Percentiles rank a stretch among this genome's conserved stretches.
Evolutionary conservation across 2,329 filamentous ascomycete species (phyloP).

Genomic region (Colletotrichum viniferum): DNA sequence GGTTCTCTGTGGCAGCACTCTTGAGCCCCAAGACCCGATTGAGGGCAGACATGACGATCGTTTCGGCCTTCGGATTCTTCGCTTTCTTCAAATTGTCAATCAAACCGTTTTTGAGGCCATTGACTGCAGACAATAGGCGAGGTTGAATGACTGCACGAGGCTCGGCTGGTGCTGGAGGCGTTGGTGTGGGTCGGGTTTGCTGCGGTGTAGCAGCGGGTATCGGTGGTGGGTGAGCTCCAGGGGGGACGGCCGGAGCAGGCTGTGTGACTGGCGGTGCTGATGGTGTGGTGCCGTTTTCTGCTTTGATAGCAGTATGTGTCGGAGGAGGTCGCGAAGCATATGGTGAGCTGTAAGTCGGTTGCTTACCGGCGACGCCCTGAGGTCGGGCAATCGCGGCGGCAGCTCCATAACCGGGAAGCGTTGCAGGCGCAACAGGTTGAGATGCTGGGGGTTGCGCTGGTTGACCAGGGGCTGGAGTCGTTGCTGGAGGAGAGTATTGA

Average conservation of each 20-base stretch:
- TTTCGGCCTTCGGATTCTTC: conserved; percentile 45
- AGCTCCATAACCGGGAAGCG: conserved; percentile 28
- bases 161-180: conserved; percentile 14
- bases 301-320: conserved; percentile 20
- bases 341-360: conserved; percentile 33
- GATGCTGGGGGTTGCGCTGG: conserved; percentile 25
- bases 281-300: conserved; percentile 20
- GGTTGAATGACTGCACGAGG: conserved; percentile 47
- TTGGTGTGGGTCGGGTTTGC: conserved; percentile 18
- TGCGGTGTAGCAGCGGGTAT: conserved; percentile 12
- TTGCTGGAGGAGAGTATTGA: conserved; percentile 20
- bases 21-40: conserved; percentile 56
- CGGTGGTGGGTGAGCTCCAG: conserved; percentile 11
- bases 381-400: conserved; percentile 22
- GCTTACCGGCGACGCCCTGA: conserved; percentile 25
- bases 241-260: conserved; percentile 8
- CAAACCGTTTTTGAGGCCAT: conserved; percentile 51
- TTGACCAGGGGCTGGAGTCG: conserved; percentile 18
- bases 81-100: conserved; percentile 49
- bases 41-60: conserved; percentile 56
- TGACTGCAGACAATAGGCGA: conserved; percentile 44
- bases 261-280: background rate
- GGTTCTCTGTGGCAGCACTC: conserved; percentile 45
- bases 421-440: conserved; percentile 27
- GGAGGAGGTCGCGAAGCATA: conserved; percentile 31